phyloP scores from a whole-genome alignment of 371 early-diverging fungal species.

The Haplosporangium sp. region DNA sequence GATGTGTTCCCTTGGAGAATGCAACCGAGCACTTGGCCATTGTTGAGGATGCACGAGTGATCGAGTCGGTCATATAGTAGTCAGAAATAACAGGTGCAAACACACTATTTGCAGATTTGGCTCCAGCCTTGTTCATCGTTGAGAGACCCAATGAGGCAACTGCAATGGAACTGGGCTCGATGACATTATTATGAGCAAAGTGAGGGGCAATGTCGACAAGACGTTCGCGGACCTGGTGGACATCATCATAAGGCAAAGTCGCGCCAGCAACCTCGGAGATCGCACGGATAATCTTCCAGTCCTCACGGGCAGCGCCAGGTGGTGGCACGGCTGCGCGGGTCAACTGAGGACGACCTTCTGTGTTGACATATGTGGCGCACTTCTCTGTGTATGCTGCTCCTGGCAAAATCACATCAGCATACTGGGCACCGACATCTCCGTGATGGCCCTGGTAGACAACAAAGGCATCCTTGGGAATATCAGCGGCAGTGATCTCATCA shows the following conservation, averaged over 20 bases:
- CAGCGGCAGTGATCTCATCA: conserved; percentile 81
- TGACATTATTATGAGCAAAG: conserved; percentile 79
- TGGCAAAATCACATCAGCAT: conserved; percentile 96
- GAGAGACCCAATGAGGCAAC: conserved; percentile 73
- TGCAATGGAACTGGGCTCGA: conserved; percentile 68
- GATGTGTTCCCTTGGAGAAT: conserved; percentile 53
- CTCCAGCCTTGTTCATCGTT: conserved; percentile 61
- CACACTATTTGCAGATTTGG: conserved; percentile 59
- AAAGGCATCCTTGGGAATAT: conserved; percentile 91
- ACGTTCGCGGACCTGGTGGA: conserved; percentile 83
- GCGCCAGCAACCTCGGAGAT: conserved; percentile 91
- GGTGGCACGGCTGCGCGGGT: conserved; percentile 94
- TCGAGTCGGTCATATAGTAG: conserved; percentile 95
- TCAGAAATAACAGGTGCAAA: conserved; percentile 77
- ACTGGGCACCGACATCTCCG: conserved; percentile 95
- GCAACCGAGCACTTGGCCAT: conserved; percentile 96
- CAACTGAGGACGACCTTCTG: conserved; percentile 94
- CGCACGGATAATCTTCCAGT: conserved; percentile 98
- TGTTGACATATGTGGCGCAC: conserved; percentile 94
- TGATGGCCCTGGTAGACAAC: conserved; percentile 99
- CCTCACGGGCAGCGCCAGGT: conserved; percentile 94
- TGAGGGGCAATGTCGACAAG: conserved; percentile 89
- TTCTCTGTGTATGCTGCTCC: conserved; percentile 98
- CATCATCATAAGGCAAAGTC: conserved; percentile 91
- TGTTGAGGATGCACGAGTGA: conserved; percentile 92